phyloP scores from a whole-genome alignment of 768 basidiomycete genomes.

The Rhizopogon rudus region DNA sequence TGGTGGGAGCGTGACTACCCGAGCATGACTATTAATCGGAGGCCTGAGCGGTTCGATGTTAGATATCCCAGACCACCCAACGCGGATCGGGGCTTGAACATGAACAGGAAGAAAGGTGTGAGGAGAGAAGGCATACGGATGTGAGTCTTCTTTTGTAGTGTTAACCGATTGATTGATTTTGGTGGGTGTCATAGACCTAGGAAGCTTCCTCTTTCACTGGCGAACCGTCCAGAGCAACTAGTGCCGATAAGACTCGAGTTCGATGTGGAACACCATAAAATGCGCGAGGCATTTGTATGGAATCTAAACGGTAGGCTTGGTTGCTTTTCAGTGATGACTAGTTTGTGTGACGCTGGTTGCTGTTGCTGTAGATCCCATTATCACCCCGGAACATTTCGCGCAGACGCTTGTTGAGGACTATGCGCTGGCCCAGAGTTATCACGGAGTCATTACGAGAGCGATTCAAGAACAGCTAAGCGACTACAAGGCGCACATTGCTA shows the following conservation, averaged over 20 bases:
- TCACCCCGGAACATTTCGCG: conserved; percentile 89
- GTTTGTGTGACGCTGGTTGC: not conserved
- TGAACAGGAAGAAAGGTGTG: conserved; percentile 42
- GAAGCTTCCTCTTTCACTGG: conserved; percentile 49
- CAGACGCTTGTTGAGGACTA: conserved; percentile 92
- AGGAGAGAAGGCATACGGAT: conserved; percentile 68
- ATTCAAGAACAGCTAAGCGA: conserved; percentile 89
- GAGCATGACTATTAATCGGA: conserved; percentile 26
- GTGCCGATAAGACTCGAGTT: conserved; percentile 96
- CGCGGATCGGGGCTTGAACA: conserved; percentile 15
- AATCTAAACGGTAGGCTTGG: conserved; percentile 78
- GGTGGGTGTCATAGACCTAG: conserved; percentile 44
- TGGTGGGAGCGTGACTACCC: conserved; percentile 63
- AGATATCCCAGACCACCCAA: conserved; percentile 48
- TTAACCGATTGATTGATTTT: conserved; percentile 3
- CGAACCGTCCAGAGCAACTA: conserved; percentile 69
- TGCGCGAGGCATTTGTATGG: conserved; percentile 97
- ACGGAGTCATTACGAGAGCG: conserved; percentile 63
- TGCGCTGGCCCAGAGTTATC: conserved; percentile 59
- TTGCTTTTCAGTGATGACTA: not conserved
- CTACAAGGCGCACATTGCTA: conserved; percentile 61
- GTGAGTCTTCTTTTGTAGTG: conserved; percentile 43
- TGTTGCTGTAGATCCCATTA: conserved; percentile 62
- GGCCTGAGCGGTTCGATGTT: conserved; percentile 44
- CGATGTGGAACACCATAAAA: conserved; percentile 89